Evolutionary conservation across 2,329 filamentous ascomycete genomes (phyloP), one percentile per base, ranked within the genome.

Genomic region (Colletotrichum incanum): DNA sequence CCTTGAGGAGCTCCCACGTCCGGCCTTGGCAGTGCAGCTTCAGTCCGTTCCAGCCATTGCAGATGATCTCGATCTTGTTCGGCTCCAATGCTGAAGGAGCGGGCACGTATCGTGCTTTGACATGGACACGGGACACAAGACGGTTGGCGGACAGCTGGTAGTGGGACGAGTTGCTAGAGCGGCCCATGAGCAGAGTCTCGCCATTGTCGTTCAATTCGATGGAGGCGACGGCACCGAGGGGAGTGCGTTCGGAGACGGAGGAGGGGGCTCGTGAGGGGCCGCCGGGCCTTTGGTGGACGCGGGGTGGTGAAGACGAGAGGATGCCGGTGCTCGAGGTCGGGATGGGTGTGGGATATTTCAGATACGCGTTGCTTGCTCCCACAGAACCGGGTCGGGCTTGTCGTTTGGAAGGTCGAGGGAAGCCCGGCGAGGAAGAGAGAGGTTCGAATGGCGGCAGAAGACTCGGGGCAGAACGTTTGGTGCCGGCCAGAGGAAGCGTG

Each of bases 261-360:
- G 91, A 92, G 76, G 90, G 86, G 68, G 89, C 88, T 28, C 68
- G 68, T 23, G 71, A 72, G 26, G 37, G 23, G 12, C 28, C 62
- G 14, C 50, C 68, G n/a, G 67, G 56, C 31, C 71, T 54, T 43
- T 63, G 65, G 61, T 67, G 64, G 77, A 82, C 83, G 78, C 81
- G 88, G 70, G 93, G 92, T 59, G 95, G 95, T 67, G 95, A 97
- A 59, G 94, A 97, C 47, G 94, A 94, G 76, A 98, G 86, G 77
- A 98, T 94, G 78, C 94, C 94, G 56, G 96, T 98, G 76, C 94
- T 97, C 4, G 96, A 98, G 5, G 96, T 98, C 26, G 96, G 95
- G 73, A 97, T 89, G 1, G 96, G 96, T 3, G 96, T 98, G 52
- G 96, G 96, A 84, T 98, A 98, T 79, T 93, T 94, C 76, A 88